A percentile compares a stretch with the other conserved stretches of the same genome.
phyloP scores from a whole-genome alignment of 352 stramenopile genomes.

The Phytopythium cucurbitacearum region DNA sequence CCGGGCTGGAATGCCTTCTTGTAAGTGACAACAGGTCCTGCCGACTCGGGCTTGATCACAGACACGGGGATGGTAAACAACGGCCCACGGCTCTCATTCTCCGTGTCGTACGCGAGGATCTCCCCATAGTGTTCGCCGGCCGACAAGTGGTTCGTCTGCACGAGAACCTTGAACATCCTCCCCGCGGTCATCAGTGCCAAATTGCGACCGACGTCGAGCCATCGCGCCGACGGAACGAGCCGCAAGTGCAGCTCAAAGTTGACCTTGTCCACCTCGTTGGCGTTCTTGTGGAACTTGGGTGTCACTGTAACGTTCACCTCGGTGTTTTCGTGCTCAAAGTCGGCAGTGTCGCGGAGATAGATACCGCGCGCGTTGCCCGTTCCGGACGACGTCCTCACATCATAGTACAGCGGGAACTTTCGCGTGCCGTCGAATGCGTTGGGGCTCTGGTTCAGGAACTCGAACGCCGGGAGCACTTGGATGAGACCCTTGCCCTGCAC shows the following conservation, averaged over 20 bases:
- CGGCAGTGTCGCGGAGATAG: slow-evolving; percentile 74
- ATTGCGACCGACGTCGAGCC: slow-evolving; percentile 83
- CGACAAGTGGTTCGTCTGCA: slow-evolving; percentile 82
- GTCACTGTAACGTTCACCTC: slow-evolving; percentile 85
- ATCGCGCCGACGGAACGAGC: slow-evolving; percentile 76
- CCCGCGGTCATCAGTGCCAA: slow-evolving; percentile 87
- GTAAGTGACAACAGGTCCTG: slow-evolving; percentile 30
- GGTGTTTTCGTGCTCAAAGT: slow-evolving; percentile 72
- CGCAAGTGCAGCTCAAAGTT: slow-evolving; percentile 87
- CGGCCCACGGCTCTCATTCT: slow-evolving; percentile 51
- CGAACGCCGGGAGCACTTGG: slow-evolving; percentile 72
- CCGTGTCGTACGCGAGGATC: slow-evolving; percentile 78
- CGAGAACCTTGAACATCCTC: slow-evolving; percentile 85
- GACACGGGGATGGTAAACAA: slow-evolving; percentile 91
- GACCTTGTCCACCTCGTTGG: slow-evolving; percentile 75
- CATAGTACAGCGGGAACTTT: slow-evolving; percentile 53
- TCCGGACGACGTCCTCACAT: slow-evolving; percentile 41
- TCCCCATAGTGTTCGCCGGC: slow-evolving; percentile 84
- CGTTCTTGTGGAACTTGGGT: slow-evolving; percentile 86
- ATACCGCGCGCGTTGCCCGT: slow-evolving; percentile 59
- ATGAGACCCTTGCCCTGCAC: slow-evolving; percentile 80
- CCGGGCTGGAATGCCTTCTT: slow-evolving; percentile 53
- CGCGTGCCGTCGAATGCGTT: slow-evolving; percentile 64
- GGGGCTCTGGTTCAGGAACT: slow-evolving; percentile 44
- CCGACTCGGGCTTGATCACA: slow-evolving; percentile 80